Evolutionary conservation across 2,329 filamentous ascomycete genomes (phyloP).

Genomic region (Nemania sp.): DNA sequence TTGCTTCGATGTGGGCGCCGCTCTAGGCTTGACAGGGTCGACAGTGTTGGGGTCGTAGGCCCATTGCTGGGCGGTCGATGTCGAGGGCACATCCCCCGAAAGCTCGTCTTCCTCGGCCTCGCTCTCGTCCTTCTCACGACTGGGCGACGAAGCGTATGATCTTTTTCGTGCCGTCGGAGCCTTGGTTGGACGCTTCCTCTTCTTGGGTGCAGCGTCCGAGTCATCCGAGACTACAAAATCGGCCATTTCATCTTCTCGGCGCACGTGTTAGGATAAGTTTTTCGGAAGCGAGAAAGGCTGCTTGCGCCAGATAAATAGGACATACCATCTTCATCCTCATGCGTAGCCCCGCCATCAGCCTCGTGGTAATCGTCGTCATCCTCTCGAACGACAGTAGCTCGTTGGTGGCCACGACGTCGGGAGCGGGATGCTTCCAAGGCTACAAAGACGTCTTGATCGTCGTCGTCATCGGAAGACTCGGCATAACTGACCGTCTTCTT

Average conservation of each 20-base stretch:
- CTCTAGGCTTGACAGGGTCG: constrained; percentile 37
- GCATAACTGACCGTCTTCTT: constrained; percentile 74
- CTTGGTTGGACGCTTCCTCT: constrained; percentile 71
- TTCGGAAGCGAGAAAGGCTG: neutral
- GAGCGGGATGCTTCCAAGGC: constrained; percentile 45
- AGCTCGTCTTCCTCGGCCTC: constrained; percentile 57
- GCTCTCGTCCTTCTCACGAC: constrained; percentile 39
- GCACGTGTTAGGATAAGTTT: neutral
- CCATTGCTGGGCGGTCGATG: constrained; percentile 83
- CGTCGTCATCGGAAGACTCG: constrained; percentile 81
- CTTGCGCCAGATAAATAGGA: neutral
- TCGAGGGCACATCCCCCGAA: constrained; percentile 59
- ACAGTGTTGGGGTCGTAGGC: constrained; percentile 59
- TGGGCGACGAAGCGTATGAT: constrained; percentile 56
- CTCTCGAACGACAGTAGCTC: constrained; percentile 64
- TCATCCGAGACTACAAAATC: constrained; percentile 90
- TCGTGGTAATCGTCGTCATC: constrained; percentile 71
- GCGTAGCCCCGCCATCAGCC: constrained; percentile 60
- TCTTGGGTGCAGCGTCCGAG: constrained; percentile 74
- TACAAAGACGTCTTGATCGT: constrained; percentile 72
- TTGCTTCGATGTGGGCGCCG: constrained; percentile 32
- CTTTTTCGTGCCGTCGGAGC: constrained; percentile 62
- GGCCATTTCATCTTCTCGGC: constrained; percentile 66
- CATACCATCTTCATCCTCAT: constrained; percentile 66
- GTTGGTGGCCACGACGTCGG: constrained; percentile 49